These are phyloP conservation scores for Myochromella boudieri DNA, from an alignment of 768 basidiomycete species.

Conservation along the genomic window DNA sequence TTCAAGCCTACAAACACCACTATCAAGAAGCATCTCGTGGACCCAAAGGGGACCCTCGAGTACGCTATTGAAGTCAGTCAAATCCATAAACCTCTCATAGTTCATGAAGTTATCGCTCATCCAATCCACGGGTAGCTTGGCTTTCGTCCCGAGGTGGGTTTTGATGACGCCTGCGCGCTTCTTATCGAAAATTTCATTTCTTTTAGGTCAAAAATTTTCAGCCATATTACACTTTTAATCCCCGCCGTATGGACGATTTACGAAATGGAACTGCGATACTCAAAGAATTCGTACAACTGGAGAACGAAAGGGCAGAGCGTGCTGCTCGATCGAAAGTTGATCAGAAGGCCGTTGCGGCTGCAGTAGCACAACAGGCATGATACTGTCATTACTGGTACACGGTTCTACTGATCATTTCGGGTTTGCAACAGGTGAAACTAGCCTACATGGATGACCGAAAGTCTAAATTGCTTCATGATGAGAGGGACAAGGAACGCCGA, in stretches of 20 bases:
- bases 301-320: constrained; percentile 50
- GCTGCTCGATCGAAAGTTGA: constrained; percentile 46
- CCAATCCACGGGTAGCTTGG: constrained; percentile 52
- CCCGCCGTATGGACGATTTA: constrained; percentile 51
- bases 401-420: not conserved
- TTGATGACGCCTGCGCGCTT: not conserved
- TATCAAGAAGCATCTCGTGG: constrained; percentile 66
- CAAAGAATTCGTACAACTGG: constrained; percentile 56
- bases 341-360: constrained; percentile 58
- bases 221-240: constrained; percentile 68
- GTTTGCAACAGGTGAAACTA: constrained; percentile 76
- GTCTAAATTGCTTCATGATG: constrained; percentile 49
- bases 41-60: constrained; percentile 75
- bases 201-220: constrained; percentile 68
- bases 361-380: constrained; percentile 54
- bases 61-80: constrained; percentile 73
- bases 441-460: constrained; percentile 80
- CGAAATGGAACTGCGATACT: constrained; percentile 65
- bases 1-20: constrained; percentile 76
- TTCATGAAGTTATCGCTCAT: constrained; percentile 2
- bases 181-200: constrained; percentile 4
- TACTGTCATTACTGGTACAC: not conserved
- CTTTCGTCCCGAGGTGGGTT: constrained; percentile 63
- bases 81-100: not conserved
- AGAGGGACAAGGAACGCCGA: constrained; percentile 57